phyloP scores from a whole-genome alignment of 1,139 yeast species.

The Taiozyma sp. region DNA sequence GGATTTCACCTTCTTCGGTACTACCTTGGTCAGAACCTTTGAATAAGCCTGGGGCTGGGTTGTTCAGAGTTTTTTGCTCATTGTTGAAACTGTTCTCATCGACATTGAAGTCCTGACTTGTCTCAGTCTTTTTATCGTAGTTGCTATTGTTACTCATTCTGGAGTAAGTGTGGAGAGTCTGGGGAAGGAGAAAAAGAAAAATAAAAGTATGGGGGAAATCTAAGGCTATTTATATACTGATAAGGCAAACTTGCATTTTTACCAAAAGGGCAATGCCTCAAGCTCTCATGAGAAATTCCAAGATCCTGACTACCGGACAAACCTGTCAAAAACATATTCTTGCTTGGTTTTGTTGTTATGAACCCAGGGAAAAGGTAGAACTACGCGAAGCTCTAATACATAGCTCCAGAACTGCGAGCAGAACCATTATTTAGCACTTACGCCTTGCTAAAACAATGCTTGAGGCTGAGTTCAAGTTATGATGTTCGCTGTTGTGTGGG shows the following conservation, averaged over 20 bases:
- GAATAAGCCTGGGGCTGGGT: background rate
- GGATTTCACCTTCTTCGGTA: background rate
- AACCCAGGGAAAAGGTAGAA: background rate
- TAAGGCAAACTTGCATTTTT: background rate
- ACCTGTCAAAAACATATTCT: background rate
- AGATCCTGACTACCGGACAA: background rate
- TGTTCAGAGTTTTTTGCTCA: background rate
- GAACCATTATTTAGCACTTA: background rate
- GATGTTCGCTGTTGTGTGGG: background rate
- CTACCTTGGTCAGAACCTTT: background rate
- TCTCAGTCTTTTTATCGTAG: background rate
- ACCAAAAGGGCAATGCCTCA: background rate
- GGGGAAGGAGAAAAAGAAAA: background rate
- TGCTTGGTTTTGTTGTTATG: background rate
- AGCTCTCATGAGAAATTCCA: background rate
- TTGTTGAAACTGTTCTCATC: background rate
- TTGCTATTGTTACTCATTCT: background rate
- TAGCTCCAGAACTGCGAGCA: background rate
- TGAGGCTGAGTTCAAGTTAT: too few relatives aligned
- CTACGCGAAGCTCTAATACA: background rate
- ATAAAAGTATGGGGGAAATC: background rate
- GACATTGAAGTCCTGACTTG: background rate
- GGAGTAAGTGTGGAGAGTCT: background rate
- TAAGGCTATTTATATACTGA: background rate
- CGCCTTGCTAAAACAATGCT: background rate